Base-by-base conservation (phyloP, 805 yeast genomes). In the Metschnikowia lunata region DNA sequence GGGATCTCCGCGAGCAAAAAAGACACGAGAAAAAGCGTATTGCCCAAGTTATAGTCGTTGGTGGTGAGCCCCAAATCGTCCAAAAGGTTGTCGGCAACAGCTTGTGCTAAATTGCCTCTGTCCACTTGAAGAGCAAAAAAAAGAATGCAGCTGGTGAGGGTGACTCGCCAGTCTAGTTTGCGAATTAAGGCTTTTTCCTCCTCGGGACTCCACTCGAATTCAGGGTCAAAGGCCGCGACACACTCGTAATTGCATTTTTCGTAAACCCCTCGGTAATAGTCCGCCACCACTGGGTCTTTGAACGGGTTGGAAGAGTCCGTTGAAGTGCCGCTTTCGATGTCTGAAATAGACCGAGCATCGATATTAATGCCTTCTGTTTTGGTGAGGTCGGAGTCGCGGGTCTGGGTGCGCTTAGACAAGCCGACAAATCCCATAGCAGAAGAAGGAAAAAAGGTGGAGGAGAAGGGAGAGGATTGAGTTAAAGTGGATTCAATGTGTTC, bases 1-100 rank as follows among this genome's bases (percentile, higher is more conserved):
- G 88, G 88, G 10, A 82, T 59, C 58, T 83, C 88, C 13, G 83
- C 76, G 18, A 64, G 53, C 40, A 82, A 58, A 54, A 83, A 82
- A 37, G 75, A 66, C 7, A 79, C 65, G 47, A 70, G 64, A 52
- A 75, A 75, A 34, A 82, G 67, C 4, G 83, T 79, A 47, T 69
- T 74, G 18, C 85, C 88, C 33, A 68, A 57, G 59, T 83, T 83
- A 58, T 73, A 80, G 45, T 82, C 77, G 52, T 76, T 64, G 11
- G 83, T 79, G n/a, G 73, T 72, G 55, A 83, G 53, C 1, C 65
- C 56, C 43, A 81, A 63, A 50, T 82, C 85, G 1, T 58, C 62
- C 40, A 82, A 59, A 52, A 82, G 51, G 50, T 77, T 72, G 50
- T 79, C 87, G 0, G 86, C 67, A 6, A 78, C 66, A 8, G 84